Base-by-base conservation (phyloP, 2,329 filamentous ascomycete genomes). In the Diplodia corticola region DNA sequence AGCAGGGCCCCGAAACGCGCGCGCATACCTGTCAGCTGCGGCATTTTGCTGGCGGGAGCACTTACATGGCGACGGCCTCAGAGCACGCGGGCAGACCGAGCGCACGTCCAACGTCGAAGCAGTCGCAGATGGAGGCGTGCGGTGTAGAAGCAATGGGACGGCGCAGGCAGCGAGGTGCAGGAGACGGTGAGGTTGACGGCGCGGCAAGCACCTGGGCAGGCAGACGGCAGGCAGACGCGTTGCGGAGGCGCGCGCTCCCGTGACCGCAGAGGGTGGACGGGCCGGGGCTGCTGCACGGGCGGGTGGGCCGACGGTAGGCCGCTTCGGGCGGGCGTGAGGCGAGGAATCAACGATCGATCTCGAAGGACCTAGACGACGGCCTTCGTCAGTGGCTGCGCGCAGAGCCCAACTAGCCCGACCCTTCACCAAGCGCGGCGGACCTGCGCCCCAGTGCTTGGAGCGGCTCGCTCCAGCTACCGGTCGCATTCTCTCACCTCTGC, bases 401-500 rank as follows among this genome's bases (percentile, higher is more conserved):
- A 28, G 50, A 48, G 55, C 40, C 40, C 48, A 60, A 61, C 57
- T 61, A 61, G 57, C 57, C 57, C 57, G 57, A 61, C 26, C 48
- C 40, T 61, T 49, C 28, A 61, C 40, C 40, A 61, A 28, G 55
- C 55, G 55, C 57, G 57, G 28, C 57, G 57, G 57, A 61, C 57
- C 28, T 64, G 50, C 61, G 50, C 48, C 63, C 63, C 63, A 49
- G 26, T 65, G 51, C 40, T 46, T 61, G 57, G 57, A 61, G 57
- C 40, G 55, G 55, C 55, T 60, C 55, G 37, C 55, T 55, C 46
- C n/a, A n/a, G n/a, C n/a, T 63, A 24, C 30, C 60, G 66, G 46
- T 40, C 66, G 61, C 51, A 65, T 67, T 63, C 53, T 66, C 40
- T 63, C 60, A 51, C 48, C 35, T 53, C 59, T 63, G 55, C 55